Evolutionary conservation across 768 basidiomycete genomes (phyloP).

Genomic region (Coprinopsis marcescibilis): DNA sequence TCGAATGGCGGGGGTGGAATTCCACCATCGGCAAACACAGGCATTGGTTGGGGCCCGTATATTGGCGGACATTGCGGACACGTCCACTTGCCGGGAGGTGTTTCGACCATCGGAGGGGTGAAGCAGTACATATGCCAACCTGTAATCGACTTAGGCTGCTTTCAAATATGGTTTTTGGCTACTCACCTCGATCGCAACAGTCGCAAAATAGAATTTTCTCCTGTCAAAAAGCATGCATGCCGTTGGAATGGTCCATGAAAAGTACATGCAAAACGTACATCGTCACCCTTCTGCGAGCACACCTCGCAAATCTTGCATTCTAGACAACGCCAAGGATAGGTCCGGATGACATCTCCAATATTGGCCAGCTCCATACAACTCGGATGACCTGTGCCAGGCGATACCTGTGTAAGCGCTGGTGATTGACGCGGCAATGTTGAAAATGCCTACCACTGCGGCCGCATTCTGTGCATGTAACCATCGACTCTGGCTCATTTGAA

Average conservation of each 20-base stretch:
- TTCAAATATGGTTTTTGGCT: background rate
- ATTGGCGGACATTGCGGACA: slow-evolving; percentile 58
- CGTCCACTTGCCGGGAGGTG: slow-evolving; percentile 75
- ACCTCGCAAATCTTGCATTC: slow-evolving; percentile 93
- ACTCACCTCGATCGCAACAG: slow-evolving; percentile 80
- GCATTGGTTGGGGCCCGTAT: slow-evolving; percentile 5
- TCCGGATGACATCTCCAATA: slow-evolving; percentile 54
- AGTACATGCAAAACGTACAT: slow-evolving; percentile 50
- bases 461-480: slow-evolving; percentile 80
- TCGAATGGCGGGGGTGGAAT: slow-evolving; percentile 6
- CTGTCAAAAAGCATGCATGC: slow-evolving; percentile 31
- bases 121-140: slow-evolving; percentile 87
- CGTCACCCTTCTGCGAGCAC: slow-evolving; percentile 80
- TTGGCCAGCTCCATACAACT: slow-evolving; percentile 67
- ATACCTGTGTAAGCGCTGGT: slow-evolving; percentile 5
- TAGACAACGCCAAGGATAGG: slow-evolving; percentile 82
- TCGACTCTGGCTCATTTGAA: slow-evolving; percentile 47
- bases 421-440: slow-evolving; percentile 6
- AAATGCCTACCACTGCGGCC: slow-evolving; percentile 63
- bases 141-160: slow-evolving; percentile 20
- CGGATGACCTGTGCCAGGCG: slow-evolving; percentile 60
- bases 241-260: slow-evolving; percentile 7
- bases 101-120: slow-evolving; percentile 58
- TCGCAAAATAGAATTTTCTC: slow-evolving; percentile 87
- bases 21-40: slow-evolving; percentile 6